Conservation (phyloP, 768 basidiomycete species). For the Tylopilus sp. region DNA sequence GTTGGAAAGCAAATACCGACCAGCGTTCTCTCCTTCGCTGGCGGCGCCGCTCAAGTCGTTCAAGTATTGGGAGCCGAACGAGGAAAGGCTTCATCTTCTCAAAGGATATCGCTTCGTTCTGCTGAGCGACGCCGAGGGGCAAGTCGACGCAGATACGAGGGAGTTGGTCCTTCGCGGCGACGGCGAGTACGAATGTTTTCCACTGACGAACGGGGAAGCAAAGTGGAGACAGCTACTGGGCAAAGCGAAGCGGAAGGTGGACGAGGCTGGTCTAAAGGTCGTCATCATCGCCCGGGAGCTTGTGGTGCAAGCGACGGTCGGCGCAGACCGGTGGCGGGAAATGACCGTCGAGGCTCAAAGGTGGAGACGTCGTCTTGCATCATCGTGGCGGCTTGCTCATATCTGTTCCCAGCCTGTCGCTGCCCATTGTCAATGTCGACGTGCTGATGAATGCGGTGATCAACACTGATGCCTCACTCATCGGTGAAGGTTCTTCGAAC, state of each 20-base stretch:
- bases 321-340: conserved; percentile 51
- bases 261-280: conserved; percentile 41
- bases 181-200: conserved; percentile 62
- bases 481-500: conserved; percentile 23
- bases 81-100: conserved; percentile 57
- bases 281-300: conserved; percentile 51
- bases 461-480: conserved; percentile 32
- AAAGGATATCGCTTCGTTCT: conserved; percentile 54
- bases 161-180: conserved; percentile 56
- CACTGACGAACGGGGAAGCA: conserved; percentile 44
- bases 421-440: conserved; percentile 44
- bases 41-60: conserved; percentile 45
- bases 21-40: conserved; percentile 51
- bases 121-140: conserved; percentile 52
- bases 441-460: conserved; percentile 52
- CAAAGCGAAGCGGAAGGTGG: conserved; percentile 48
- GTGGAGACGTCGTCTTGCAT: conserved; percentile 33
- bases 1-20: conserved; percentile 51
- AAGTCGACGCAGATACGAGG: conserved; percentile 44
- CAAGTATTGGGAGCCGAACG: conserved; percentile 66
- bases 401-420: conserved; percentile 31
- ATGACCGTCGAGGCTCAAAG: conserved; percentile 47
- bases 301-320: conserved; percentile 48
- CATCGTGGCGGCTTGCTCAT: conserved; percentile 4
- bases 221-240: conserved; percentile 53